Evolutionary conservation across 257 asterid genomes (phyloP).

Genomic region (Penstemon barbatus): DNA sequence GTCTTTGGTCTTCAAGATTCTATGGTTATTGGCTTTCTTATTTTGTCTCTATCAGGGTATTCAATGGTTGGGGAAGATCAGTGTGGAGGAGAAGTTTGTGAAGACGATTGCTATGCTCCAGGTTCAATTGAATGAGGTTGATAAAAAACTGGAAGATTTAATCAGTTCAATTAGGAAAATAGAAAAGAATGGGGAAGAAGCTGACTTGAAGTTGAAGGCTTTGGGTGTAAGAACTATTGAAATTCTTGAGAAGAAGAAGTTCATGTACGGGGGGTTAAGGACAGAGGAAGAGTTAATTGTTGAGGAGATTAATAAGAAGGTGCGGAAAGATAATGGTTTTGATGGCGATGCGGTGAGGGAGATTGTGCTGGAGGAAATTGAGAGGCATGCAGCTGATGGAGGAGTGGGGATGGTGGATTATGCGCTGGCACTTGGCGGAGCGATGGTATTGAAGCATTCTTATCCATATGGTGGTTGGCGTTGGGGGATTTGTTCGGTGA

Average conservation of each 20-base stretch:
- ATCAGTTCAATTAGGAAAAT: slow-evolving; percentile 47
- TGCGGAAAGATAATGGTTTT: slow-evolving; percentile 29
- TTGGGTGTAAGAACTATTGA: slow-evolving; percentile 53
- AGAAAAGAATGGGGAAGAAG: slow-evolving; percentile 40
- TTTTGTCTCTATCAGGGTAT: slow-evolving; percentile 54
- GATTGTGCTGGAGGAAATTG: slow-evolving; percentile 69
- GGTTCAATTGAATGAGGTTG: slow-evolving; percentile 75
- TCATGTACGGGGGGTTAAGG: slow-evolving; percentile 46
- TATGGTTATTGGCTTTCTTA: slow-evolving; percentile 47
- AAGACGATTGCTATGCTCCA: slow-evolving; percentile 62
- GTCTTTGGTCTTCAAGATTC: slow-evolving; percentile 65
- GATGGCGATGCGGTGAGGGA: slow-evolving; percentile 58
- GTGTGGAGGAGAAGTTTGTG: slow-evolving; percentile 57
- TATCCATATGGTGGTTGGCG: slow-evolving; percentile 44
- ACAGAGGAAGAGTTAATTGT: slow-evolving; percentile 63
- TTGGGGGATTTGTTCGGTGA: slow-evolving; percentile 28
- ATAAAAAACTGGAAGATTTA: slow-evolving; percentile 50
- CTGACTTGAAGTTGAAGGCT: slow-evolving; percentile 60
- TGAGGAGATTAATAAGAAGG: slow-evolving; percentile 54
- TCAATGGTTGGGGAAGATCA: slow-evolving; percentile 47
- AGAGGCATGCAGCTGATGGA: slow-evolving; percentile 86
- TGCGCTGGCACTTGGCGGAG: slow-evolving; percentile 78
- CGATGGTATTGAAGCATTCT: slow-evolving; percentile 70
- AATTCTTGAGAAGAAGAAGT: slow-evolving; percentile 46
- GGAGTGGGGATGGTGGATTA: slow-evolving; percentile 74